Base-by-base conservation (phyloP, 495 filamentous ascomycete species). In the Margaritispora aquatica region DNA sequence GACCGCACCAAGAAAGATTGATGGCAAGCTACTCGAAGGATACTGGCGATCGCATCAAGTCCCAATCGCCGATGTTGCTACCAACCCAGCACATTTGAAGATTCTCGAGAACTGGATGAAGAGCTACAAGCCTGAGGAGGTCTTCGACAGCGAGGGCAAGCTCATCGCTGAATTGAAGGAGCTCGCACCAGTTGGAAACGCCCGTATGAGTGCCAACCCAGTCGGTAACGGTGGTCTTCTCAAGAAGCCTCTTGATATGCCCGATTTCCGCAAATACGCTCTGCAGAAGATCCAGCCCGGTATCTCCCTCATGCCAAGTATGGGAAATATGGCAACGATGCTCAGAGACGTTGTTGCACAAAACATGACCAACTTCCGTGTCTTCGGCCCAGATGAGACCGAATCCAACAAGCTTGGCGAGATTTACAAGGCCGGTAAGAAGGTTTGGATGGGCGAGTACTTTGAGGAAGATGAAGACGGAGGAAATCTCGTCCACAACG, bases 21-120 rank as follows among this genome's bases (percentile, higher is more conserved):
- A 84, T 64, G 80, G 76, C 57, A 82, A 87, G 60, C 78, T 76
- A 51, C 77, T 88, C 2, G 81, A 81, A 68, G 87, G 87, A 27
- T 88, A 84, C 74, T 90, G 85, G 85, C 80, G 86, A 31, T 72
- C 85, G 4, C 87, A 90, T 62, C 87, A 89, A 67, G 82, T 89
- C 17, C 86, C 86, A 22, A 84, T 90, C 65, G 73, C 84, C 17
- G 83, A 85, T 63, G 84, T 85, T 19, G 70, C 71, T 19, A 75
- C 75, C 23, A 87, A 86, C 64, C 75, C 80, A 0, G 71, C 73
- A 17, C 82, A 86, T 50, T 72, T 89, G 60, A 80, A 86, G 67
- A 36, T 80, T 1, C 73, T 90, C 15, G 86, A 90, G 67, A 64
- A 75, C 21, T 89, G 87, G 87, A 88, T 89, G 84, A 79, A 75